A percentile compares a stretch with the other conserved stretches of the same genome.
Conservation (phyloP, 257 asterid species). For the Coffea canephora region DNA sequence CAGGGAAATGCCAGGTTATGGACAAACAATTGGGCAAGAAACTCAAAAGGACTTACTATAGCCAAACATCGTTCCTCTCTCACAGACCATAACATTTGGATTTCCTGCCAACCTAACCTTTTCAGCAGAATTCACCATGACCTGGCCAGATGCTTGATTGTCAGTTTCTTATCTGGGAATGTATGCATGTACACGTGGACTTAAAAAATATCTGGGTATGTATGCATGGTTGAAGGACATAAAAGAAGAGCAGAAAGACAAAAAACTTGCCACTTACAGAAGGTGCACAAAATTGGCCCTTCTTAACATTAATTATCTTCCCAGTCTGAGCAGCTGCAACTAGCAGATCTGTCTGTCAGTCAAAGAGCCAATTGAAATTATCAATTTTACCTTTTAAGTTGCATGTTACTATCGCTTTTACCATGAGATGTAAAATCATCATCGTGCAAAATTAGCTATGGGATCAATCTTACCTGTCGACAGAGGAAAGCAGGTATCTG, state of each 20-base stretch:
- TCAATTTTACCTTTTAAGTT: background rate
- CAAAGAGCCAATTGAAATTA: conserved; percentile 21
- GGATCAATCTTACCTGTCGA: conserved; percentile 62
- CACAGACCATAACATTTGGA: conserved; percentile 86
- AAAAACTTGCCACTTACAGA: conserved; percentile 40
- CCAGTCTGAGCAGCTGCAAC: conserved; percentile 96
- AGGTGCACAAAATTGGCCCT: conserved; percentile 95
- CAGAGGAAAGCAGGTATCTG: conserved; percentile 99
- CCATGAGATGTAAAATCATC: background rate
- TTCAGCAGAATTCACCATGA: conserved; percentile 90
- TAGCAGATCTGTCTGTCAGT: conserved; percentile 79
- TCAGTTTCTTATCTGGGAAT: background rate
- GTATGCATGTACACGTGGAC: background rate
- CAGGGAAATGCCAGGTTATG: background rate
- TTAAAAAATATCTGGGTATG: background rate
- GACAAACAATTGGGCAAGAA: background rate
- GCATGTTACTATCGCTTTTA: background rate
- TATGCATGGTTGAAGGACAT: background rate
- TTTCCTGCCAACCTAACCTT: conserved; percentile 93
- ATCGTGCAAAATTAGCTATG: background rate
- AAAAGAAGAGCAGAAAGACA: background rate
- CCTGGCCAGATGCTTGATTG: conserved; percentile 43
- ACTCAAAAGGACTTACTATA: conserved; percentile 38
- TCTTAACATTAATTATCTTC: conserved; percentile 77
- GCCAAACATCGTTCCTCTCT: conserved; percentile 99